Conservation (phyloP, 1,284 basidiomycete species). For the Ceratobasidium sp. region DNA sequence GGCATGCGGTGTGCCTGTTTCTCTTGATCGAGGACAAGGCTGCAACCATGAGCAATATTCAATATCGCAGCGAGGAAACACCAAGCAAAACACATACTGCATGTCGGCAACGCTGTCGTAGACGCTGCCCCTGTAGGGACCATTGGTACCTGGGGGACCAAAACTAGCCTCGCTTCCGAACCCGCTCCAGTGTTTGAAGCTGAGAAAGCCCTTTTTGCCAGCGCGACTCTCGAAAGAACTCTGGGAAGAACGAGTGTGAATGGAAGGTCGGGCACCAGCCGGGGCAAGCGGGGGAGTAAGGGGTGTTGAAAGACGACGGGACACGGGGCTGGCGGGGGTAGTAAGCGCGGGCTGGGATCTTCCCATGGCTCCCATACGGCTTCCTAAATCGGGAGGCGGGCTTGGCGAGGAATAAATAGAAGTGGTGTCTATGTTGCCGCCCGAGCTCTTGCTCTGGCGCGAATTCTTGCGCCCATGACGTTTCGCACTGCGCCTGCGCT, state of each 20-base stretch:
- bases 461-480: slow-evolving; percentile 50
- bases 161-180: slow-evolving; percentile 83
- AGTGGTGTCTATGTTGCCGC: slow-evolving; percentile 39
- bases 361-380: slow-evolving; percentile 34
- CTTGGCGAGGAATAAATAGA: slow-evolving; percentile 45
- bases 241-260: slow-evolving; percentile 42
- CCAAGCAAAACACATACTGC: slow-evolving; percentile 72
- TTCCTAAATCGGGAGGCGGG: slow-evolving; percentile 27
- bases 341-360: slow-evolving; percentile 37
- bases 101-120: slow-evolving; percentile 83
- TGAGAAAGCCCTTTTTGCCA: slow-evolving; percentile 75
- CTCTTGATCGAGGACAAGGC: slow-evolving; percentile 74
- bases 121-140: slow-evolving; percentile 34
- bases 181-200: slow-evolving; percentile 78
- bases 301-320: slow-evolving; percentile 44
- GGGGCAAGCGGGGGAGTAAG: slow-evolving; percentile 34
- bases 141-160: slow-evolving; percentile 68
- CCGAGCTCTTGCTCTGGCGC: slow-evolving; percentile 41
- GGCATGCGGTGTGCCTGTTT: slow-evolving; percentile 59
- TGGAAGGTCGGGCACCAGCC: slow-evolving; percentile 39
- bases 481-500: slow-evolving; percentile 53
- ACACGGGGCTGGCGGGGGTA: slow-evolving; percentile 28
- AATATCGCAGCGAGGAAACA: slow-evolving; percentile 24
- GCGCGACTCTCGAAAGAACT: slow-evolving; percentile 46
- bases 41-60: slow-evolving; percentile 53